phyloP scores from a whole-genome alignment of 768 basidiomycete species.

The Candolleomyces aberdarensis region DNA sequence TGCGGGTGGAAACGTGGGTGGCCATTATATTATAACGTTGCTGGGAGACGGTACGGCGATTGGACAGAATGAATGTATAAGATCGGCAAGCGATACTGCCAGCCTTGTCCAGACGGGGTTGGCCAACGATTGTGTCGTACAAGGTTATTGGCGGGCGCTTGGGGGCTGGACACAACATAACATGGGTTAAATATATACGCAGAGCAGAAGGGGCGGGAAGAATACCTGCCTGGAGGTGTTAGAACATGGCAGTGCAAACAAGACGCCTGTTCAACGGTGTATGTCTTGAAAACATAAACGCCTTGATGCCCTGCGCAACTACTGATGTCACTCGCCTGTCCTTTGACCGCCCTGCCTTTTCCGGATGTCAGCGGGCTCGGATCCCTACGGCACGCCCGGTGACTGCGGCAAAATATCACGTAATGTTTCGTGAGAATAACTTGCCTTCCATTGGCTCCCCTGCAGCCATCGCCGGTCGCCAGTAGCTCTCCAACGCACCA shows the following conservation, averaged over 20 bases:
- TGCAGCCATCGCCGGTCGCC: neutral
- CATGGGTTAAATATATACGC: too few relatives aligned
- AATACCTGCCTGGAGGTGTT: neutral
- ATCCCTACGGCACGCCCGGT: too few relatives aligned
- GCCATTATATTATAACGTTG: neutral
- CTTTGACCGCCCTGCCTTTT: neutral
- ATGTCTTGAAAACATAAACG: neutral
- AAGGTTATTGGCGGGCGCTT: too few relatives aligned
- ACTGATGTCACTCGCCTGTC: neutral
- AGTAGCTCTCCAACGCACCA: conserved; percentile 5
- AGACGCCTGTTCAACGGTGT: neutral
- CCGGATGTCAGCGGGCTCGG: neutral
- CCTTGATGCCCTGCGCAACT: too few relatives aligned
- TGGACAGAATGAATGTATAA: neutral
- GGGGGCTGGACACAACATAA: too few relatives aligned
- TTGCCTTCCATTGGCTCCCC: neutral
- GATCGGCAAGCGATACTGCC: too few relatives aligned
- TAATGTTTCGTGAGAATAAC: neutral
- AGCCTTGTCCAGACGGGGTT: too few relatives aligned
- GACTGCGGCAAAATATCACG: too few relatives aligned
- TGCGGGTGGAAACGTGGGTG: neutral
- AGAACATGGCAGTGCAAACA: neutral
- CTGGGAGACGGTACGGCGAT: neutral
- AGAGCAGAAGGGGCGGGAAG: neutral
- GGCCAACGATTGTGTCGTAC: too few relatives aligned